Conservation (phyloP, 352 stramenopile genomes). For the Phytophthora ramorum region DNA sequence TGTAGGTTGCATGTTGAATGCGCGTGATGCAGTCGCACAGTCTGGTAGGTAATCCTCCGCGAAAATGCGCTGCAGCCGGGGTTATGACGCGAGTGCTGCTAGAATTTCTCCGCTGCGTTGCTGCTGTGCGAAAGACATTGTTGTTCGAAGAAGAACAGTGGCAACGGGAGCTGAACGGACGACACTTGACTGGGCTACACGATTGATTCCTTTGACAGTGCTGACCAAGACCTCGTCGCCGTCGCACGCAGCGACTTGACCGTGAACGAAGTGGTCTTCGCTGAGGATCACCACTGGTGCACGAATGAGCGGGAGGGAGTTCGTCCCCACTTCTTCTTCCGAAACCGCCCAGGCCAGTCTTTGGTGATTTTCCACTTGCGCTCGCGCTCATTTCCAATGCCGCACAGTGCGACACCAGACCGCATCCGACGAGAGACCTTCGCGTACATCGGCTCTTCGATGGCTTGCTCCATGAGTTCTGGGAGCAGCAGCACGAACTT, state of each 20-base stretch:
- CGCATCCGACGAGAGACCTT: constrained; percentile 4
- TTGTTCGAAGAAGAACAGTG: neutral
- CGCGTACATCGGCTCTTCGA: neutral
- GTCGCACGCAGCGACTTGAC: neutral
- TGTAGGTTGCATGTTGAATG: neutral
- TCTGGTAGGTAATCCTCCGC: neutral
- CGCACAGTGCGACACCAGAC: neutral
- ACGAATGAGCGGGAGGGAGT: neutral
- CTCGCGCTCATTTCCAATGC: constrained; percentile 3
- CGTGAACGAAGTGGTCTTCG: neutral
- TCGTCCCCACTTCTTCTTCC: neutral
- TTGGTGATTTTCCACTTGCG: constrained; percentile 5
- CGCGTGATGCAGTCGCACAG: neutral
- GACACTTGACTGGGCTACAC: neutral
- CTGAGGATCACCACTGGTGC: neutral
- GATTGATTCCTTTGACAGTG: neutral
- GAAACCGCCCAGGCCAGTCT: neutral
- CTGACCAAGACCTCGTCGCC: neutral
- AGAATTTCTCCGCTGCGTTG: constrained; percentile 2
- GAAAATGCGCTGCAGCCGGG: constrained; percentile 1
- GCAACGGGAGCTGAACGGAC: neutral
- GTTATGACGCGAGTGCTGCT: neutral
- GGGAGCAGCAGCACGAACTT: constrained; percentile 3
- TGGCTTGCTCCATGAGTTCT: neutral
- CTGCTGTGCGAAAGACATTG: constrained; percentile 1